Evolutionary conservation across 768 basidiomycete species (phyloP).

Genomic region (Calvatia gigantea): DNA sequence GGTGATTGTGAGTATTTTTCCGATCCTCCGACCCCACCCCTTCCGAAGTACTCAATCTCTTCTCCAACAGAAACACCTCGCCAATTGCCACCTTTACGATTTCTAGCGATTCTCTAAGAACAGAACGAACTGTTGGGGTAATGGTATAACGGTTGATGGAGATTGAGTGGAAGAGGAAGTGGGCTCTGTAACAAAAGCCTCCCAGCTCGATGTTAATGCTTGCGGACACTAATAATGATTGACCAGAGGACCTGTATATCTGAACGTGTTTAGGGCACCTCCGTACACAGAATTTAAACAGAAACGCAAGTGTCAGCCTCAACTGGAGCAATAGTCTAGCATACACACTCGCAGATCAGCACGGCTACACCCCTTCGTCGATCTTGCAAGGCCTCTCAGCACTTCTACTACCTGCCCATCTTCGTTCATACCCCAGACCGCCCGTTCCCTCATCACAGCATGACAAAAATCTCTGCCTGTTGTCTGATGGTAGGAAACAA

Average conservation of each 20-base stretch:
- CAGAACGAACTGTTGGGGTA: slow-evolving; percentile 78
- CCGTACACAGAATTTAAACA: slow-evolving; percentile 92
- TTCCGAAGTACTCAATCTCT: slow-evolving; percentile 81
- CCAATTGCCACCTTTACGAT: slow-evolving; percentile 69
- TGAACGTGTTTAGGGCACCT: slow-evolving; percentile 94
- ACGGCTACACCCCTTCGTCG: slow-evolving; percentile 97
- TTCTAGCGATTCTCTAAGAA: slow-evolving; percentile 67
- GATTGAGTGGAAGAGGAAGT: slow-evolving; percentile 95
- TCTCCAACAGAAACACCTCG: slow-evolving; percentile 74
- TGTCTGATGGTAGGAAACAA: slow-evolving; percentile 94
- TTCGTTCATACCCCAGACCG: slow-evolving; percentile 61
- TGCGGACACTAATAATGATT: slow-evolving; percentile 80
- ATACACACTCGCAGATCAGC: slow-evolving; percentile 86
- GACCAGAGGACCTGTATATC: slow-evolving; percentile 89
- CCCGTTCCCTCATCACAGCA: slow-evolving; percentile 93
- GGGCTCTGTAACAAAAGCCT: slow-evolving; percentile 83
- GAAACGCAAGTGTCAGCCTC: slow-evolving; percentile 7
- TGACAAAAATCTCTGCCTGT: slow-evolving; percentile 80
- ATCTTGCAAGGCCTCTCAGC: slow-evolving; percentile 68
- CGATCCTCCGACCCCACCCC: slow-evolving; percentile 92
- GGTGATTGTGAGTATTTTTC: slow-evolving; percentile 81
- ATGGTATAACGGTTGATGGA: slow-evolving; percentile 76
- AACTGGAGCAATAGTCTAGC: neutral
- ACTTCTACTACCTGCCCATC: slow-evolving; percentile 57
- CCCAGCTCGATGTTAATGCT: slow-evolving; percentile 79